A percentile compares a stretch with the other conserved stretches of the same genome.
Evolutionary conservation across 108 stramenopile species (phyloP).

Genomic region (Skeletonema menzelii): DNA sequence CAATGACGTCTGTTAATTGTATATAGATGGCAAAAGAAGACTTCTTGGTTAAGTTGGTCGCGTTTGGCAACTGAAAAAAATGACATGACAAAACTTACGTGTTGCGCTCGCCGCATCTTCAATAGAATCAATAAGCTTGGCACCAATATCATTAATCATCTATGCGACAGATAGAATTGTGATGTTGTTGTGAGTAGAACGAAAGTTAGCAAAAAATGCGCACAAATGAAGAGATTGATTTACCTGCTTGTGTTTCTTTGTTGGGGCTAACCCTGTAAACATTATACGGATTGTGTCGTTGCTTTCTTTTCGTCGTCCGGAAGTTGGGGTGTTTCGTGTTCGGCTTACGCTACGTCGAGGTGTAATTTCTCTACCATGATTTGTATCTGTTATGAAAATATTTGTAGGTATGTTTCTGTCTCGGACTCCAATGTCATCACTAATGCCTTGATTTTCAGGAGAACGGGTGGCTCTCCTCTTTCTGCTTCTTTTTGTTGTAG

Average conservation of each 20-base stretch:
- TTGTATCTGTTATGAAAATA: neutral
- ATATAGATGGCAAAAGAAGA: neutral
- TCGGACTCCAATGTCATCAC: neutral
- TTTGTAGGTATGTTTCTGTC: neutral
- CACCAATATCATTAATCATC: conserved; percentile 58
- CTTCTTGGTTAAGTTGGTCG: neutral
- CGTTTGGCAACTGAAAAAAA: neutral
- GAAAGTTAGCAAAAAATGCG: neutral
- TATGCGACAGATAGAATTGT: neutral
- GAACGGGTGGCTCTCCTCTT: neutral
- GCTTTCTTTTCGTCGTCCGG: neutral
- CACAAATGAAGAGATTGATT: neutral
- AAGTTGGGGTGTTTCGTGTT: neutral
- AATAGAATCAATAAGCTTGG: conserved; percentile 46
- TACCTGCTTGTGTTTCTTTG: conserved; percentile 26
- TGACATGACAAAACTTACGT: conserved; percentile 8
- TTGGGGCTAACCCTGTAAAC: conserved; percentile 39
- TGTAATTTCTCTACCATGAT: neutral
- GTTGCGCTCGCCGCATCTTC: conserved; percentile 53
- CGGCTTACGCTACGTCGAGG: neutral
- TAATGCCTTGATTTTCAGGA: neutral
- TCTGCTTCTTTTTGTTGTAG: neutral
- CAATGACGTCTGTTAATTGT: neutral
- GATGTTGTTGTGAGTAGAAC: neutral
- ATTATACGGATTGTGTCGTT: conserved; percentile 17